Conservation (phyloP, 768 basidiomycete genomes). For the Coprinopsis strossmayeri region DNA sequence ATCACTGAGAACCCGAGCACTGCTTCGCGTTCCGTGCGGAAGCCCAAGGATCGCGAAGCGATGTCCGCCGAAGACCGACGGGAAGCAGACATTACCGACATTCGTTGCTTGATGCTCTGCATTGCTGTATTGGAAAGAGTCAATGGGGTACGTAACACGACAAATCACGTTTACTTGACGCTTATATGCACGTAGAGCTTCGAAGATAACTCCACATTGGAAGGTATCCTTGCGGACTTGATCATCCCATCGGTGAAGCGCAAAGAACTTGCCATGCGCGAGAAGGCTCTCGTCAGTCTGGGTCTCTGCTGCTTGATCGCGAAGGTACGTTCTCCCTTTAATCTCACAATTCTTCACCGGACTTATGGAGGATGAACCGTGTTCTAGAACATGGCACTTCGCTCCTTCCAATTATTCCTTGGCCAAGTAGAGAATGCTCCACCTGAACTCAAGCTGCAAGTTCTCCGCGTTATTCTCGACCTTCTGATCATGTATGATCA, state of each 20-base stretch:
- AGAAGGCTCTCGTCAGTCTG: constrained; percentile 73
- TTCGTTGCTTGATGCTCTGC: constrained; percentile 78
- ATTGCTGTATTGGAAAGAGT: constrained; percentile 89
- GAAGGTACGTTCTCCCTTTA: constrained; percentile 49
- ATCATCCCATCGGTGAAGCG: constrained; percentile 88
- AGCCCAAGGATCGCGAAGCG: constrained; percentile 44
- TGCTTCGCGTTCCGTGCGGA: constrained; percentile 21
- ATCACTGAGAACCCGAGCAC: constrained; percentile 19
- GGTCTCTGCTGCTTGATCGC: constrained; percentile 86
- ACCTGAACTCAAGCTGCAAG: constrained; percentile 67
- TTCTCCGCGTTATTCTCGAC: constrained; percentile 86
- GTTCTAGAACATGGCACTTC: constrained; percentile 50
- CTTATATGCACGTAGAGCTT: constrained; percentile 44
- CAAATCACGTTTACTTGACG: neutral
- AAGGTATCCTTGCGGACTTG: constrained; percentile 76
- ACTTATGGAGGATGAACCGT: too few relatives aligned
- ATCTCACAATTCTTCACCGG: too few relatives aligned
- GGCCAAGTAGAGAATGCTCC: constrained; percentile 74
- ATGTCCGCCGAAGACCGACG: constrained; percentile 62
- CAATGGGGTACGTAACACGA: constrained; percentile 61
- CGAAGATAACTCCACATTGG: constrained; percentile 73
- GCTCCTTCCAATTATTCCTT: constrained; percentile 78
- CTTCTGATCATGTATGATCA: constrained; percentile 84
- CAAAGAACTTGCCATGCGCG: constrained; percentile 76
- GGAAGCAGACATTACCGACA: constrained; percentile 63